phyloP scores from a whole-genome alignment of 352 stramenopile genomes.

The Plasmopara viticola region DNA sequence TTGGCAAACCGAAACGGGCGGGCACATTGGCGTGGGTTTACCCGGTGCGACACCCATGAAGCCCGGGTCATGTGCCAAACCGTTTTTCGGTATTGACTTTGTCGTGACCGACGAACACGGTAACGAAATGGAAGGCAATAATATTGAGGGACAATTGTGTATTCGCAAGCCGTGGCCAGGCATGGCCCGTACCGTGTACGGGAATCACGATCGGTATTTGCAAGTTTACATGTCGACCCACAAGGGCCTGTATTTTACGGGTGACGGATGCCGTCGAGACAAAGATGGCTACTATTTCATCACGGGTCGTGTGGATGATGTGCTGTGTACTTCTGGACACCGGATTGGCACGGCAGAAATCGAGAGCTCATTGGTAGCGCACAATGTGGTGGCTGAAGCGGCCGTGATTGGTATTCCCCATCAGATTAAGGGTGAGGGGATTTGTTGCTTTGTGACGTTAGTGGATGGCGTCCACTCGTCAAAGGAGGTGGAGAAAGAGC shows the following conservation, averaged over 20 bases:
- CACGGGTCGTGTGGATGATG: conserved; percentile 97
- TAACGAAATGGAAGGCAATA: conserved; percentile 79
- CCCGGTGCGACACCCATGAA: conserved; percentile 87
- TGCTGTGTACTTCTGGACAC: conserved; percentile 93
- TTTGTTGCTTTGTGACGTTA: conserved; percentile 93
- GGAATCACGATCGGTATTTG: conserved; percentile 93
- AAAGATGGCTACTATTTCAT: conserved; percentile 98
- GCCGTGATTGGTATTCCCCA: conserved; percentile 94
- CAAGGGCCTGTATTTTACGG: conserved; percentile 96
- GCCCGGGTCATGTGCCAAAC: conserved; percentile 91
- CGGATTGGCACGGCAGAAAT: conserved; percentile 87
- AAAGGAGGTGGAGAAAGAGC: conserved; percentile 51
- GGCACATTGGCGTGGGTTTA: conserved; percentile 92
- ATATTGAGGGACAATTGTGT: conserved; percentile 92
- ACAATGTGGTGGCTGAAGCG: conserved; percentile 90
- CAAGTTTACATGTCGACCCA: conserved; percentile 95
- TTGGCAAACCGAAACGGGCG: conserved; percentile 97
- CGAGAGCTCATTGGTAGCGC: conserved; percentile 87
- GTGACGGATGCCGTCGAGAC: conserved; percentile 84
- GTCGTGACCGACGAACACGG: conserved; percentile 79
- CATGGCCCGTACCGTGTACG: conserved; percentile 93
- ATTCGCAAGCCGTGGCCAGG: conserved; percentile 94
- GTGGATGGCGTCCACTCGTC: conserved; percentile 71
- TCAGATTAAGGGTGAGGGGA: conserved; percentile 95
- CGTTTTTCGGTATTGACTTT: conserved; percentile 95